Base-by-base conservation (phyloP, 345 rosid genomes). In the Hibiscus tridactylites region DNA sequence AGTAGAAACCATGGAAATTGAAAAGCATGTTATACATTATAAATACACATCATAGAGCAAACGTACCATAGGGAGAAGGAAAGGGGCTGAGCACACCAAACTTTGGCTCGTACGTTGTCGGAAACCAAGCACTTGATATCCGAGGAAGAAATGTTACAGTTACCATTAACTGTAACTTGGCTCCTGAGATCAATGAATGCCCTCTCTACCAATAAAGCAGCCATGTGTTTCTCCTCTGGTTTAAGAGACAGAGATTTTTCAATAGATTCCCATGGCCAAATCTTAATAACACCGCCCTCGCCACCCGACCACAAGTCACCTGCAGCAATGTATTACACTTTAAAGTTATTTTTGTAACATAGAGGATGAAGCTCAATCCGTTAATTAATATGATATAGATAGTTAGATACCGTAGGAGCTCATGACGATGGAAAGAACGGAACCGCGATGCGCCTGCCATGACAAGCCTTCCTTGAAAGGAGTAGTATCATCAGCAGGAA, bases 301-400 rank as follows among this genome's bases (percentile, higher is more conserved):
- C 86, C 84, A 47, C 98, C 94, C 6, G 98, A 90, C 99, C 99
- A 96, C 60, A 96, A 44, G 76, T 96, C 99, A 73, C 99, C 99
- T 96, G 80, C 52, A 80, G 21, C 75, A 65, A 70, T 70, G 57
- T 66, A 44, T 9, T 19, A 15, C 24, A 28, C 9, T 24, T 12
- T 56, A 33, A 70, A 19, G 60, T 56, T 56, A 10, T 50, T 12
- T 50, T 50, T 16, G 17, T n/a, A 50, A 50, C 15, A 15, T 15
- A 50, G 17, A 62, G 24, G 16, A 72, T 24, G 63, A 37, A 47
- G 28, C 47, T 47, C 19, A 28, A 15, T 26, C 8, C 2, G 28
- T 59, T 26, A 4, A 6, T 57, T 4, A 8, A 35, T 6, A 8
- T 6, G 24, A 56, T 13, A 56, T 15, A 57, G 67, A n/a, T n/a